These are phyloP conservation scores for Begonia fuchsioides DNA, from an alignment of 306 rosid species.

Conservation along the genomic window DNA sequence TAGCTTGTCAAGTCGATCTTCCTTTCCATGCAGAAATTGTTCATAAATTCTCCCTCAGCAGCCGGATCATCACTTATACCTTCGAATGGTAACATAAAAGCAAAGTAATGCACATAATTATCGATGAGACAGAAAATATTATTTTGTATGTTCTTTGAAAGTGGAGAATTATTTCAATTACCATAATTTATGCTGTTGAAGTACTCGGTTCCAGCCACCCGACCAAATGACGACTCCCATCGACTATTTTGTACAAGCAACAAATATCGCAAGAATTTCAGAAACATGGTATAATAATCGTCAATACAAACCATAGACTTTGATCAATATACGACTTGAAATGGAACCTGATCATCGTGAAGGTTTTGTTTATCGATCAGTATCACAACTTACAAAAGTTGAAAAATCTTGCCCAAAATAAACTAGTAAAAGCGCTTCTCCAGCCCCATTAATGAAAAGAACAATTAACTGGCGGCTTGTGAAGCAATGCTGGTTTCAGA, in stretches of 20 bases:
- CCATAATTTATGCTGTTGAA: constrained; percentile 59
- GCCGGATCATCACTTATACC: constrained; percentile 73
- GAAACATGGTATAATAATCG: constrained; percentile 13
- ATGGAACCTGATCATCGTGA: too few relatives aligned
- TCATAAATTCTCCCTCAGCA: constrained; percentile 46
- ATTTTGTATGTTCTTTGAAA: too few relatives aligned
- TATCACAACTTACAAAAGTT: not conserved
- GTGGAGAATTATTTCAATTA: constrained; percentile 21
- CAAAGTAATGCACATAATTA: too few relatives aligned
- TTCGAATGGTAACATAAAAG: constrained; percentile 1
- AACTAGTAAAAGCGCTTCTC: not conserved
- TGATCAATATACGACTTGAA: too few relatives aligned
- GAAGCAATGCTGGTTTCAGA: too few relatives aligned
- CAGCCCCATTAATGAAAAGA: too few relatives aligned
- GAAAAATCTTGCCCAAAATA: not conserved
- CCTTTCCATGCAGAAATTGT: constrained; percentile 57
- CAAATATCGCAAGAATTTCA: constrained; percentile 21
- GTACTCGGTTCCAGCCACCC: constrained; percentile 73
- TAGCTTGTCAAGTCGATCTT: constrained; percentile 75
- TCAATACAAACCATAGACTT: constrained; percentile 5
- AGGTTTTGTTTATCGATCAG: too few relatives aligned
- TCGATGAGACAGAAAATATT: too few relatives aligned
- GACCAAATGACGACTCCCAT: constrained; percentile 81
- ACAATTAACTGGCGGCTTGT: not conserved
- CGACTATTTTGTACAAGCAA: constrained; percentile 36